These are phyloP conservation scores for Tulasnella sp. DNA, from an alignment of 768 basidiomycete genomes.

Conservation along the genomic window DNA sequence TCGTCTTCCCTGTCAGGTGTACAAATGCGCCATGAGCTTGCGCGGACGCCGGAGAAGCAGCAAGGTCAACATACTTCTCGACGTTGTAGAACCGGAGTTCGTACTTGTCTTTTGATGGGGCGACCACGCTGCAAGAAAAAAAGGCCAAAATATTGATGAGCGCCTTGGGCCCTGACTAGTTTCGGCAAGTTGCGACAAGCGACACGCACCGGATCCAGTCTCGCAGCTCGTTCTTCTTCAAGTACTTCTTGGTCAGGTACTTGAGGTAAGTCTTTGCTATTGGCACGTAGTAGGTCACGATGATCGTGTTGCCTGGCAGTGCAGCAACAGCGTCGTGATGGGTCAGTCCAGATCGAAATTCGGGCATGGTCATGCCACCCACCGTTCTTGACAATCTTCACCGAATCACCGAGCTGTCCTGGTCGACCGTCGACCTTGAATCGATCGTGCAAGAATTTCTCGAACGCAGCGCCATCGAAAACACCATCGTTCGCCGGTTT, in stretches of 20 bases:
- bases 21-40: constrained; percentile 23
- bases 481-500: constrained; percentile 70
- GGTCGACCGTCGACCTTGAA: constrained; percentile 93
- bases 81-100: constrained; percentile 95
- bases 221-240: constrained; percentile 95
- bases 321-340: constrained; percentile 20
- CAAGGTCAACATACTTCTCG: constrained; percentile 53
- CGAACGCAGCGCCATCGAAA: constrained; percentile 62
- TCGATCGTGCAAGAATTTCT: constrained; percentile 92
- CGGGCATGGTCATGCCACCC: constrained; percentile 40
- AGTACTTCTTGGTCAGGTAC: constrained; percentile 98
- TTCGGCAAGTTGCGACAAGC: not conserved
- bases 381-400: constrained; percentile 90
- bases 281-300: constrained; percentile 80
- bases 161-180: constrained; percentile 6
- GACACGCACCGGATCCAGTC: constrained; percentile 87
- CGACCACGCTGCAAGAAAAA: constrained; percentile 68
- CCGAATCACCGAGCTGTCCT: constrained; percentile 86
- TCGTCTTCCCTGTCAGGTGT: constrained; percentile 30
- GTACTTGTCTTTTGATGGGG: constrained; percentile 90
- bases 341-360: not conserved
- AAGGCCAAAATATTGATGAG: constrained; percentile 24
- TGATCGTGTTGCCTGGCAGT: constrained; percentile 71
- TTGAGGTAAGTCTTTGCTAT: constrained; percentile 98
- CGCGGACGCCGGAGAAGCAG: constrained; percentile 33